Percentiles rank a stretch among this genome's conserved stretches.
Conservation (phyloP, 345 rosid species). For the Citrus maxima region DNA sequence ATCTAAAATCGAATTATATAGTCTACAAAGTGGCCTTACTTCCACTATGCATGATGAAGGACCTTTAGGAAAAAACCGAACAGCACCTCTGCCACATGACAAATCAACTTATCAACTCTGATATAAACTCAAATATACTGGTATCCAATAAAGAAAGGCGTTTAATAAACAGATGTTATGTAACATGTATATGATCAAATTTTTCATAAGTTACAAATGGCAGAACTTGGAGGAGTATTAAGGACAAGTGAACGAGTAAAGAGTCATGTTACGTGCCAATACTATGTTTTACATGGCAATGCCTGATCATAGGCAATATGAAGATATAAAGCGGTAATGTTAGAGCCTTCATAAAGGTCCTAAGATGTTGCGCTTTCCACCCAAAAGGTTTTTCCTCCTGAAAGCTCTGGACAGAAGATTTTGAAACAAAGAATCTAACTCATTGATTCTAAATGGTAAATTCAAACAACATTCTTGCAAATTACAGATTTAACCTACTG, state of each 20-base stretch:
- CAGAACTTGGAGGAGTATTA: not conserved
- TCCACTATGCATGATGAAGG: slow-evolving; percentile 69
- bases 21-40: slow-evolving; percentile 41
- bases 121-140: slow-evolving; percentile 10
- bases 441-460: not conserved
- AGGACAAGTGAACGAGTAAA: not conserved
- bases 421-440: not conserved
- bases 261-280: not conserved
- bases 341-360: not conserved
- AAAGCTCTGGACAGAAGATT: not conserved
- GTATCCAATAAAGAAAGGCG: not conserved
- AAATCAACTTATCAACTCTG: slow-evolving; percentile 14
- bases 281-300: not conserved
- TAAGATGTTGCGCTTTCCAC: not conserved
- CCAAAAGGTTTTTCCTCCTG: not conserved
- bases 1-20: not conserved
- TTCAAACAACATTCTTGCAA: not conserved
- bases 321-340: not conserved
- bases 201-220: not conserved
- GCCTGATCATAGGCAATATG: not conserved
- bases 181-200: not conserved
- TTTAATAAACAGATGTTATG: not conserved
- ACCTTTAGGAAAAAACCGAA: slow-evolving; percentile 81
- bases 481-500: not conserved
- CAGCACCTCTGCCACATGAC: slow-evolving; percentile 60